Evolutionary conservation across 345 rosid species (phyloP), one percentile per base, ranked within the genome.

Genomic region (Gossypium thurberi): DNA sequence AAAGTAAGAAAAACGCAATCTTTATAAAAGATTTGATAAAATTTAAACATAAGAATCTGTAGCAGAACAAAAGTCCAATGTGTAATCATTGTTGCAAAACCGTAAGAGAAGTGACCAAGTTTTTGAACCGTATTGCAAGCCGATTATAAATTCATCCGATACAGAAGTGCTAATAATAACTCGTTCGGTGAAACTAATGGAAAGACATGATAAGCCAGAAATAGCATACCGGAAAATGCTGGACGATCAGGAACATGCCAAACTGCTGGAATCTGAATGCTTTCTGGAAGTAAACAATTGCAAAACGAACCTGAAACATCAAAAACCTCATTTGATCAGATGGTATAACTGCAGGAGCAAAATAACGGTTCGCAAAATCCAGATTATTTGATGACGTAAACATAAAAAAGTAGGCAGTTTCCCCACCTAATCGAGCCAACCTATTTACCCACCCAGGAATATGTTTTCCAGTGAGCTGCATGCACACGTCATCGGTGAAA

Each of bases 391-490:
- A 21, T 51, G 65, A 50, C 13, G 65, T 20, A 40, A 26, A 72
- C 10, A 56, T 17, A 23, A 25, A 25, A 37, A 62, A 69, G 17
- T 47, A 61, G 51, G 53, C 18, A 59, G 28, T 10, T 37, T 23
- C 66, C 17, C 86, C 81, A 95, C 99, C 99, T 72, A 89, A 61
- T 59, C 90, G 85, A 74, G 99, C 99, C 74, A 95, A 80, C 50
- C 99, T 86, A 80, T 92, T 95, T 64, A 95, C 88, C 98, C 97
- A 95, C 81, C 97, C 97, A 18, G 99, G 99, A 74, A 92, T 88
- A 62, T 90, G 83, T 82, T 89, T 91, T 73, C 99, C 97, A 1
- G 91, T 89, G 52, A 95, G 82, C 79, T 71, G 87, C 82, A 64
- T 33, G 74, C 91, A 85, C 20, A 91, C 93, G 71, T 95, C 98